Evolutionary conservation across 1,284 basidiomycete genomes (phyloP).

Genomic region (Puccinia sorghi): DNA sequence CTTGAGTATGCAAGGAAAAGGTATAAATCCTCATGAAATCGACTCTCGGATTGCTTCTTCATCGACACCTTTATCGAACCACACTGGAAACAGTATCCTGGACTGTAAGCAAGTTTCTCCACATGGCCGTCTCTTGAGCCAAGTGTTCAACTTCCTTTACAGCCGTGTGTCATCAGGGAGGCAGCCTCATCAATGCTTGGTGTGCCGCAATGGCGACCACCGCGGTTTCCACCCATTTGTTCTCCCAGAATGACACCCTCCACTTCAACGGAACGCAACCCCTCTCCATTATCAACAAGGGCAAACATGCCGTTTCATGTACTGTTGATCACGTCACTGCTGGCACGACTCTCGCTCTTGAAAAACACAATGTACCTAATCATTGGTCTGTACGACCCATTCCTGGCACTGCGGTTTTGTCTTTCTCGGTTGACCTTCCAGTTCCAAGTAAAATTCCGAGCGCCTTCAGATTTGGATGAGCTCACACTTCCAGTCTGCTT

Average conservation of each 20-base stretch:
- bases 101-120: slow-evolving; percentile 37
- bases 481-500: slow-evolving; percentile 41
- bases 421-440: slow-evolving; percentile 27
- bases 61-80: slow-evolving; percentile 32
- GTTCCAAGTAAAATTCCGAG: slow-evolving; percentile 28
- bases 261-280: slow-evolving; percentile 44
- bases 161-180: slow-evolving; percentile 50
- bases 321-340: slow-evolving; percentile 34
- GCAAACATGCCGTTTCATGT: slow-evolving; percentile 27
- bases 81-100: slow-evolving; percentile 29
- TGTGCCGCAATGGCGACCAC: slow-evolving; percentile 48
- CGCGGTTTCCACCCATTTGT: slow-evolving; percentile 36
- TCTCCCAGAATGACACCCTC: slow-evolving; percentile 48
- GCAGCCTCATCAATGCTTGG: slow-evolving; percentile 44
- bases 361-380: neutral
- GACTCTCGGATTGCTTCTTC: slow-evolving; percentile 33
- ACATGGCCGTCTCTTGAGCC: neutral
- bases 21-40: slow-evolving; percentile 32
- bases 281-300: slow-evolving; percentile 32
- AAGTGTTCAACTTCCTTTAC: neutral
- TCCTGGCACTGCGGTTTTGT: slow-evolving; percentile 1
- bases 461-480: slow-evolving; percentile 23
- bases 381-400: slow-evolving; percentile 37
- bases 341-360: slow-evolving; percentile 43
- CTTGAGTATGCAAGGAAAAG: slow-evolving; percentile 34